A percentile compares a stretch with the other conserved stretches of the same genome.
Evolutionary conservation across 1,284 basidiomycete genomes (phyloP).

Genomic region (Fistulinella cinereoalba): DNA sequence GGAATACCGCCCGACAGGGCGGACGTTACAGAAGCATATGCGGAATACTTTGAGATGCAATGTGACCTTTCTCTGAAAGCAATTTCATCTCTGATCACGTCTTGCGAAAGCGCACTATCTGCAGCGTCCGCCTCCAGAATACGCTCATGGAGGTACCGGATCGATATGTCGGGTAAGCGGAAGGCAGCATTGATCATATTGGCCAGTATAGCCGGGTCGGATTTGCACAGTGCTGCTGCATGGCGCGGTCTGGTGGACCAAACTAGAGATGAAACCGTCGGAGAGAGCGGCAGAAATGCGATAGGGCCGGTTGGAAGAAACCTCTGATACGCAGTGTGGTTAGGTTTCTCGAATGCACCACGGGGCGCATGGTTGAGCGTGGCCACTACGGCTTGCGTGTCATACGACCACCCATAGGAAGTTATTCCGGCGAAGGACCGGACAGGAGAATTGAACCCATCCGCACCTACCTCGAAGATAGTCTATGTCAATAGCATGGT

Average conservation of each 20-base stretch:
- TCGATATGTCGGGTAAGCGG: conserved; percentile 75
- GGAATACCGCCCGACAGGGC: conserved; percentile 51
- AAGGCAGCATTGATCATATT: conserved; percentile 91
- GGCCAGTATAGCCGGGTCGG: conserved; percentile 65
- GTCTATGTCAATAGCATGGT: conserved; percentile 12
- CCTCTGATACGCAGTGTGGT: conserved; percentile 88
- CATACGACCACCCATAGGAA: conserved; percentile 91
- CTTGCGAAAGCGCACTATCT: conserved; percentile 43
- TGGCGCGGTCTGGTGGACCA: conserved; percentile 89
- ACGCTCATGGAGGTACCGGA: conserved; percentile 66
- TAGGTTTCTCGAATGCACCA: conserved; percentile 56
- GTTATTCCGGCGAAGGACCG: conserved; percentile 83
- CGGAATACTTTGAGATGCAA: conserved; percentile 57
- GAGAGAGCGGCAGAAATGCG: conserved; percentile 86
- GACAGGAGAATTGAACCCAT: conserved; percentile 94
- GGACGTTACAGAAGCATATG: conserved; percentile 51
- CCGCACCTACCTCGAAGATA: conserved; percentile 78
- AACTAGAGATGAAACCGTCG: conserved; percentile 82
- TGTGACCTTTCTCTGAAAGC: conserved; percentile 68
- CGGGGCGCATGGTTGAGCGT: conserved; percentile 74
- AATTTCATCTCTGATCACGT: conserved; percentile 57
- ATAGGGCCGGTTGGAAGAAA: conserved; percentile 96
- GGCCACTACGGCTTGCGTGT: conserved; percentile 88
- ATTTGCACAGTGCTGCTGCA: conserved; percentile 69
- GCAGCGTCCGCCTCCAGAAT: conserved; percentile 53